Percentiles rank a stretch among this genome's conserved stretches.
Conservation (phyloP, 331 rosid species). For the Stylosanthes scabra region DNA sequence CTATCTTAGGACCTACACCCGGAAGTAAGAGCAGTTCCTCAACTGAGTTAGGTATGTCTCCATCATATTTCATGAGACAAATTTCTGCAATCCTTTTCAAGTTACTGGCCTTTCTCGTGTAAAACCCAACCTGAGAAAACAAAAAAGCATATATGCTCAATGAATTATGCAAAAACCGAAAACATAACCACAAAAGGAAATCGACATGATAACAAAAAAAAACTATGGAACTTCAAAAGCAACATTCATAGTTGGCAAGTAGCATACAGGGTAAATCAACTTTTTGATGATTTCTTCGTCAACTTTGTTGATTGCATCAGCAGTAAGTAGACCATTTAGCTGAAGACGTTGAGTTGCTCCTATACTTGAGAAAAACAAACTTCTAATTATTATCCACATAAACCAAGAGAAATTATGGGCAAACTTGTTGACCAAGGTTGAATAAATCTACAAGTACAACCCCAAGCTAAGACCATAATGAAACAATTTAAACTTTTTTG, state of each 20-base stretch:
- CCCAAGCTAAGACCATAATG: constrained; percentile 11
- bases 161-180: not conserved
- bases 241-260: not conserved
- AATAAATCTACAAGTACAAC: not conserved
- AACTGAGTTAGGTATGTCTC: constrained; percentile 86
- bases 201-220: constrained; percentile 28
- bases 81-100: constrained; percentile 90
- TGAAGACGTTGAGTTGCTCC: constrained; percentile 89
- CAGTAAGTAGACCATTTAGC: constrained; percentile 72
- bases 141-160: constrained; percentile 21
- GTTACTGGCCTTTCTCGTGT: constrained; percentile 80
- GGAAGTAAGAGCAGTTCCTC: constrained; percentile 90
- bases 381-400: constrained; percentile 16
- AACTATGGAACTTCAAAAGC: constrained; percentile 16
- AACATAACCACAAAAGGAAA: constrained; percentile 22
- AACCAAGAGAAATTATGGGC: constrained; percentile 15
- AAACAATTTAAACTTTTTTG: not conserved
- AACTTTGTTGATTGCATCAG: constrained; percentile 74
- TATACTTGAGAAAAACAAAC: constrained; percentile 41
- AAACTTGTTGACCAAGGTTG: constrained; percentile 8
- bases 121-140: constrained; percentile 83
- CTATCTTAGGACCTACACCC: constrained; percentile 98
- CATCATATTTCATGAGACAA: constrained; percentile 79
- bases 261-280: constrained; percentile 86
- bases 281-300: constrained; percentile 81